Evolutionary conservation across 805 yeast species (phyloP).

Genomic region (Teunomyces pallodes): DNA sequence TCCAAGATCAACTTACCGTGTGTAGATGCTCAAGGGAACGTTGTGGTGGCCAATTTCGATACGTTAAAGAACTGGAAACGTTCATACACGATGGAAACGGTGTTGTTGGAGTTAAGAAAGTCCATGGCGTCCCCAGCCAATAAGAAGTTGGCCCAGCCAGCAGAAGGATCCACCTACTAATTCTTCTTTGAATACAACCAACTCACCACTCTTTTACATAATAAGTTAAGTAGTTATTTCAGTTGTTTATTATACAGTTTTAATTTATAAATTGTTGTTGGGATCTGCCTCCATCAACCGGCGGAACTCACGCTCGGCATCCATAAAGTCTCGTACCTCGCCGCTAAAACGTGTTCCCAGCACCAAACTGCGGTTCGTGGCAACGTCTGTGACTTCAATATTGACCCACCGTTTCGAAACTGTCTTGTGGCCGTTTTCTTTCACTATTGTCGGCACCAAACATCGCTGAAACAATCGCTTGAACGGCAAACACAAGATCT

Average conservation of each 20-base stretch:
- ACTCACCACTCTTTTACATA: too few species aligned
- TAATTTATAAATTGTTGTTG: background rate
- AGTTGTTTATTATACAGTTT: background rate
- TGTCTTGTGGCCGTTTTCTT: conserved; percentile 26
- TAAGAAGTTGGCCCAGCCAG: conserved; percentile 85
- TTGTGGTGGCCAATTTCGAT: conserved; percentile 47
- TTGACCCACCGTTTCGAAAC: conserved; percentile 31
- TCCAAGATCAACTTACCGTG: conserved; percentile 90
- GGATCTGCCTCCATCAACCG: conserved; percentile 27
- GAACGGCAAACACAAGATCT: conserved; percentile 43
- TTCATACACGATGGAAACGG: conserved; percentile 89
- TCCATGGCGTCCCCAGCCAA: conserved; percentile 78
- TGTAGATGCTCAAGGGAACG: conserved; percentile 68
- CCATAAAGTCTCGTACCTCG: conserved; percentile 32
- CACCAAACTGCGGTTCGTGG: conserved; percentile 28
- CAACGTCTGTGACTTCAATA: conserved; percentile 36
- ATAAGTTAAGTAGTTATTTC: background rate
- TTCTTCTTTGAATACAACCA: background rate
- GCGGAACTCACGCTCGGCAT: conserved; percentile 38
- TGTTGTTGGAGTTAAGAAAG: conserved; percentile 82
- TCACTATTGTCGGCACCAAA: conserved; percentile 20
- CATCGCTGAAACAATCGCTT: conserved; percentile 42
- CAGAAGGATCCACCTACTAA: conserved; percentile 75
- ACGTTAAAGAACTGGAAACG: conserved; percentile 84
- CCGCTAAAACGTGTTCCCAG: conserved; percentile 20